phyloP scores from a whole-genome alignment of 2,329 filamentous ascomycete genomes.

The Acephala macrosclerotiorum region DNA sequence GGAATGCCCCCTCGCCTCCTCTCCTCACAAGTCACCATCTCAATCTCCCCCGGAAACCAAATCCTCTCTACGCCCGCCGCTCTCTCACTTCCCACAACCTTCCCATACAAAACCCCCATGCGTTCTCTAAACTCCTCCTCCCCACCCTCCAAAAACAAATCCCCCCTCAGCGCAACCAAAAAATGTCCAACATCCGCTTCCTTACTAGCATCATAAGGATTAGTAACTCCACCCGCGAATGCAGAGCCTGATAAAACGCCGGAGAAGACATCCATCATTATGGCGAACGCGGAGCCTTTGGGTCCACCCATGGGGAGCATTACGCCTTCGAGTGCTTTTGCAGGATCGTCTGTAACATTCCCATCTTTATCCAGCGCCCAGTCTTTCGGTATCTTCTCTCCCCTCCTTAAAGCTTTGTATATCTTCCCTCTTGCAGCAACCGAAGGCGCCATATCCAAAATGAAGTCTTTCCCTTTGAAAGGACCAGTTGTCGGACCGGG shows the following conservation, averaged over 20 bases:
- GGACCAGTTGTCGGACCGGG: slow-evolving; percentile 61
- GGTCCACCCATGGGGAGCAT: slow-evolving; percentile 89
- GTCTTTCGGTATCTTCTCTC: slow-evolving; percentile 72
- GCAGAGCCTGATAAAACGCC: slow-evolving; percentile 79
- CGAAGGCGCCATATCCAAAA: slow-evolving; percentile 77
- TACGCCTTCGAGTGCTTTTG: slow-evolving; percentile 73
- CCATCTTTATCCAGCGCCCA: slow-evolving; percentile 82
- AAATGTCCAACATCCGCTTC: slow-evolving; percentile 79
- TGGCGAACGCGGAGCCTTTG: slow-evolving; percentile 77
- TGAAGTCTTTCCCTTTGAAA: slow-evolving; percentile 54
- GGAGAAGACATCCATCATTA: slow-evolving; percentile 93
- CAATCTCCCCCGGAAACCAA: slow-evolving; percentile 69
- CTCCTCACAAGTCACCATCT: slow-evolving; percentile 60
- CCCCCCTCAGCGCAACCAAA: slow-evolving; percentile 74
- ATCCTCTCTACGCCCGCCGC: slow-evolving; percentile 63
- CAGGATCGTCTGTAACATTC: slow-evolving; percentile 73
- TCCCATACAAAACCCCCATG: slow-evolving; percentile 62
- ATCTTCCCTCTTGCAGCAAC: slow-evolving; percentile 77
- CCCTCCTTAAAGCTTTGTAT: slow-evolving; percentile 71
- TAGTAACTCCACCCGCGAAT: slow-evolving; percentile 79
- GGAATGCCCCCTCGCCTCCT: slow-evolving; percentile 64
- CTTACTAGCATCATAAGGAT: slow-evolving; percentile 75
- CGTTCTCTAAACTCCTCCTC: slow-evolving; percentile 72
- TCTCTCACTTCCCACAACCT: slow-evolving; percentile 61
- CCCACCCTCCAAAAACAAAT: slow-evolving; percentile 68